Percentiles rank a stretch among this genome's conserved stretches.
phyloP scores from a whole-genome alignment of 176 grass and related monocot genomes.

The Raddia distichophylla region DNA sequence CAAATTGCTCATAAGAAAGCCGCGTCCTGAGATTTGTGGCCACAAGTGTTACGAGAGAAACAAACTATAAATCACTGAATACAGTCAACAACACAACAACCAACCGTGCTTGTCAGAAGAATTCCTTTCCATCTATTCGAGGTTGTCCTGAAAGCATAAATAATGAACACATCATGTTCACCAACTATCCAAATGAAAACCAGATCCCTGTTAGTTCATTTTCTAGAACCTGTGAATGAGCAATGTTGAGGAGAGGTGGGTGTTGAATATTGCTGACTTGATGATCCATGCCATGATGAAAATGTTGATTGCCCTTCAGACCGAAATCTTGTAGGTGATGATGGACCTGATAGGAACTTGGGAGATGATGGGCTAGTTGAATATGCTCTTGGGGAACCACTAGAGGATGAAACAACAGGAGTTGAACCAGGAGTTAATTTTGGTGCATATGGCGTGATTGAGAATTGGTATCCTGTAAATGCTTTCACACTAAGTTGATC shows the following conservation, averaged over 20 bases:
- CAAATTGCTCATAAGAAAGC: conserved; percentile 93
- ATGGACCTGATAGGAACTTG: conserved; percentile 69
- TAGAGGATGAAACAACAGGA: conserved; percentile 55
- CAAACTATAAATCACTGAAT: conserved; percentile 3
- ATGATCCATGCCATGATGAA: conserved; percentile 60
- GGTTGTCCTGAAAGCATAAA: conserved; percentile 58
- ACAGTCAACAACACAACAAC: conserved; percentile 27
- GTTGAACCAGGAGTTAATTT: conserved; percentile 49
- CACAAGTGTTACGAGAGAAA: conserved; percentile 2
- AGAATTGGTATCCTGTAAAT: conserved; percentile 66
- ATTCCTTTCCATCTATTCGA: conserved; percentile 91
- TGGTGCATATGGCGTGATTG: conserved; percentile 63
- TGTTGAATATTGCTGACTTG: conserved; percentile 79
- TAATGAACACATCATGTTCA: conserved; percentile 1
- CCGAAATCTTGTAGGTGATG: conserved; percentile 65
- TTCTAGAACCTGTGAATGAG: conserved; percentile 60
- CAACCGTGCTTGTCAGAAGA: conserved; percentile 97
- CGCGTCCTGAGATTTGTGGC: conserved; percentile 59
- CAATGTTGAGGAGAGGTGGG: conserved; percentile 60
- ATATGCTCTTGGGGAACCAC: conserved; percentile 58
- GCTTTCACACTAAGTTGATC: conserved; percentile 37
- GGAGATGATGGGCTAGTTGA: conserved; percentile 65
- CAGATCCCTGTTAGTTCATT: background rate
- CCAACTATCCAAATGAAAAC: conserved; percentile 17
- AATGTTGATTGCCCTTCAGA: conserved; percentile 46